Conservation (phyloP, 192 early-diverging fungal genomes). For the Coemansia sp. region DNA sequence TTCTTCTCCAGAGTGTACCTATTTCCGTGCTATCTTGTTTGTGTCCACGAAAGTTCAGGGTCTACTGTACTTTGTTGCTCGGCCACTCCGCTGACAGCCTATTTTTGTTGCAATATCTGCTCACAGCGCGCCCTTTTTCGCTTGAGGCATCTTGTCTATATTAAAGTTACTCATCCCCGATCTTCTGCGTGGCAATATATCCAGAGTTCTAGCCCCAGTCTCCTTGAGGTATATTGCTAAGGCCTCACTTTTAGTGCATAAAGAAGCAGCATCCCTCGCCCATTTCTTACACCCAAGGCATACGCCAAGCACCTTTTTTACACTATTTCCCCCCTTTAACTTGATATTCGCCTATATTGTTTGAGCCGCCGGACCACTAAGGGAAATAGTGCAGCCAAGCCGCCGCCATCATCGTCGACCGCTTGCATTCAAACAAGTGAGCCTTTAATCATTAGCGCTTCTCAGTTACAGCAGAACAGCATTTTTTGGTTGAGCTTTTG, state of each 20-base stretch:
- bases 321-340: neutral
- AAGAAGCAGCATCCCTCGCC: neutral
- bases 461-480: neutral
- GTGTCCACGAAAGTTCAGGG: neutral
- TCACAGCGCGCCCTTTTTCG: neutral
- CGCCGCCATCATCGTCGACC: neutral
- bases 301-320: neutral
- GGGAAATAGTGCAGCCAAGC: conserved; percentile 5
- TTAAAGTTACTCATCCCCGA: neutral
- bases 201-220: neutral
- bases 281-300: neutral
- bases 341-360: neutral
- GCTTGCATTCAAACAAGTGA: neutral
- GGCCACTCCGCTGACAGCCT: neutral
- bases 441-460: neutral
- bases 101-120: neutral
- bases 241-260: neutral
- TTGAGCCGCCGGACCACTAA: neutral
- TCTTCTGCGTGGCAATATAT: neutral
- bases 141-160: neutral
- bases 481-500: neutral
- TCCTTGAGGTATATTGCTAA: neutral
- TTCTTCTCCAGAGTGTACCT: conserved; percentile 1
- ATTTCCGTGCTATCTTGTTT: neutral
- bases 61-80: neutral